These are phyloP conservation scores for Hypoxylon sp. DNA, from an alignment of 2,329 filamentous ascomycete genomes.

Conservation along the genomic window DNA sequence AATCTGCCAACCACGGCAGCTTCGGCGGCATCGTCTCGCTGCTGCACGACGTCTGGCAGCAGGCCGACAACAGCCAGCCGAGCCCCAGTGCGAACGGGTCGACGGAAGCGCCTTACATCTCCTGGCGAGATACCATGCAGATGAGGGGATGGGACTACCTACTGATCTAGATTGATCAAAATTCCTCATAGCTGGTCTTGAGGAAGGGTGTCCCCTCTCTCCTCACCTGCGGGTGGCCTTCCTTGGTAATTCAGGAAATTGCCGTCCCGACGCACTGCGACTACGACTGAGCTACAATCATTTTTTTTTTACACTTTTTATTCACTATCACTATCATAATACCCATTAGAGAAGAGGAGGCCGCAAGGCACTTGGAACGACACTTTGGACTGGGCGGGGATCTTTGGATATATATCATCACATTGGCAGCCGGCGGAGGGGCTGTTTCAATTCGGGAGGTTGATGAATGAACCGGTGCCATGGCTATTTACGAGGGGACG, in stretches of 20 bases:
- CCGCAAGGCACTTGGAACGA: slow-evolving; percentile 52
- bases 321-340: slow-evolving; percentile 42
- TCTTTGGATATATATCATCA: slow-evolving; percentile 43
- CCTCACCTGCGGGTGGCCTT: slow-evolving; percentile 45
- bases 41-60: slow-evolving; percentile 85
- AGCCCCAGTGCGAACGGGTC: slow-evolving; percentile 53
- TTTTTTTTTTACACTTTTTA: slow-evolving; percentile 45
- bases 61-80: slow-evolving; percentile 69
- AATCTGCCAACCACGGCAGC: slow-evolving; percentile 82
- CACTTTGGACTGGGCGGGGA: slow-evolving; percentile 46
- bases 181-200: slow-evolving; percentile 55
- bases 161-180: slow-evolving; percentile 72
- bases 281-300: slow-evolving; percentile 40
- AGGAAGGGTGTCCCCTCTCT: slow-evolving; percentile 42
- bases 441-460: slow-evolving; percentile 42
- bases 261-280: slow-evolving; percentile 48
- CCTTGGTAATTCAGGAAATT: slow-evolving; percentile 55
- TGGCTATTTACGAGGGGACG: slow-evolving; percentile 48
- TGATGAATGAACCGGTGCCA: slow-evolving; percentile 45
- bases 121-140: slow-evolving; percentile 95
- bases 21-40: slow-evolving; percentile 86
- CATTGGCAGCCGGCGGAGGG: slow-evolving; percentile 37
- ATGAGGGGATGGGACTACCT: slow-evolving; percentile 93
- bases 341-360: slow-evolving; percentile 49
- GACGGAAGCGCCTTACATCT: slow-evolving; percentile 73